Percentiles rank a stretch among this genome's conserved stretches.
Evolutionary conservation across 2,329 filamentous ascomycete genomes (phyloP).

Genomic region (Fusarium nanum): DNA sequence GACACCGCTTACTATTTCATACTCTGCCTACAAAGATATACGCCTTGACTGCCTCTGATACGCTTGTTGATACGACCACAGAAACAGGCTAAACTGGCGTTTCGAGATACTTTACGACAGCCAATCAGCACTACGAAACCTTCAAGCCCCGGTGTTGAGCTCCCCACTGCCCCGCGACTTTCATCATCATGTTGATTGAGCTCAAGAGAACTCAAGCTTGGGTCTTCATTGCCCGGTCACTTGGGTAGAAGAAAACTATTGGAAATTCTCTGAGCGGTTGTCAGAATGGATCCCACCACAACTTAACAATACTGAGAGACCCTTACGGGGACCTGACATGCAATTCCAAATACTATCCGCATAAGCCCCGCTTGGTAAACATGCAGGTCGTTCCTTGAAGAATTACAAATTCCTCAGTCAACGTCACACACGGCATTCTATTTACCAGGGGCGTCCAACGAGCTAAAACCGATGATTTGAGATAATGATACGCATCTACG

Average conservation of each 20-base stretch:
- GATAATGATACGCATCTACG: not conserved
- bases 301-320: not conserved
- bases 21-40: not conserved
- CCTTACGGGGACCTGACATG: not conserved
- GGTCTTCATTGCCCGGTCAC: not conserved
- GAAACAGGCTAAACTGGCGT: slow-evolving; percentile 26
- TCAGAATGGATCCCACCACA: not conserved
- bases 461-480: slow-evolving; percentile 42
- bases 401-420: slow-evolving; percentile 40
- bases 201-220: slow-evolving; percentile 13
- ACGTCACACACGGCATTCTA: slow-evolving; percentile 30
- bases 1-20: not conserved
- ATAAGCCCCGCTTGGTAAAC: slow-evolving; percentile 32
- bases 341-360: slow-evolving; percentile 34
- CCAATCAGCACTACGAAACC: slow-evolving; percentile 29
- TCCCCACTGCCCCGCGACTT: slow-evolving; percentile 40
- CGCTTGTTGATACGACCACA: slow-evolving; percentile 5
- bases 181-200: slow-evolving; percentile 17
- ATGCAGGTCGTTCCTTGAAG: slow-evolving; percentile 14
- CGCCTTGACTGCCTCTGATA: not conserved
- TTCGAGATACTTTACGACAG: not conserved
- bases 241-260: not conserved
- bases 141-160: slow-evolving; percentile 3
- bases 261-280: not conserved
- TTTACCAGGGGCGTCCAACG: slow-evolving; percentile 28